Evolutionary conservation across 2,329 filamentous ascomycete species (phyloP), one percentile per base, ranked within the genome.

Genomic region (Penicillium italicum): DNA sequence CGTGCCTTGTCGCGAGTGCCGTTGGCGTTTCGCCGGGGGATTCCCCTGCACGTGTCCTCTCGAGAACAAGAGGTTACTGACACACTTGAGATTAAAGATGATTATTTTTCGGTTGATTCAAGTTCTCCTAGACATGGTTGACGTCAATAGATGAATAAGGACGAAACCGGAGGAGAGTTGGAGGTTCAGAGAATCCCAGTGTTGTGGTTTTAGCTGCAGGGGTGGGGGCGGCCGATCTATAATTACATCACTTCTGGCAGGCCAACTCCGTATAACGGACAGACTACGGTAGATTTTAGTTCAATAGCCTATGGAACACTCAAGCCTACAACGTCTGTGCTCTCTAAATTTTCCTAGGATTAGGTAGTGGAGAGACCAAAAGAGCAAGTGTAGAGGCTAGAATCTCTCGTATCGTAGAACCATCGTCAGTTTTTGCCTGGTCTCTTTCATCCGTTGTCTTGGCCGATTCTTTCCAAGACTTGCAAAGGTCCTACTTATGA

Each of bases 181-280:
- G 60, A 60, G 49, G 56, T 62, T 61, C 53, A 55, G 53, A 60
- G 55, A 57, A 66, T 61, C 60, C 67, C 67, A 61, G 63, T 61
- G 61, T 50, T 64, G 62, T 69, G 67, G 69, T 68, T 69, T 67
- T 68, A 64, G 62, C 64, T 69, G 63, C 66, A 70, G 67, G 63
- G 63, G 58, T 59, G 62, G 54, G 55, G 57, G 58, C 50, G 48
- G 47, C 41, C 49, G 59, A 66, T 66, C 66, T 67, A 68, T 69
- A 68, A 68, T 69, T 69, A 69, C 63, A 47, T 60, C 61, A 48
- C 53, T 50, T 49, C 50, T 33, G 49, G 49, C 58, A 50, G 56
- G 48, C 40, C 49, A 33, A 42, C 56, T 26, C 40, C 40, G 40
- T 42, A n/a, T n/a, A 50, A 53, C 37, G 28, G 37, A 18, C 36